Evolutionary conservation across 805 yeast genomes (phyloP).

Genomic region (Cyberlindnera euphorbiae): DNA sequence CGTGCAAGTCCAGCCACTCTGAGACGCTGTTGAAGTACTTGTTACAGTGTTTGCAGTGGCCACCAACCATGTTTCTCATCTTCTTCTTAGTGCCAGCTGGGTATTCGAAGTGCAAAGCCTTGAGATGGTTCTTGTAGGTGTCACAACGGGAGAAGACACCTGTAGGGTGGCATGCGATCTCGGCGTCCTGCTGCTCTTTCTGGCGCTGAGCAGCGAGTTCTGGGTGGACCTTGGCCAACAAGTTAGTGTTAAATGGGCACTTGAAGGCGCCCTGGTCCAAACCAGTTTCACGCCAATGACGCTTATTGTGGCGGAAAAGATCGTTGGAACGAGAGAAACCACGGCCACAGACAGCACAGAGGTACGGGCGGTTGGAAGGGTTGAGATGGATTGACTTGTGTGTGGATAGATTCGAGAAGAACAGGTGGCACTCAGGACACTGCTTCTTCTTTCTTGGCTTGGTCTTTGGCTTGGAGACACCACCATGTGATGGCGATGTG

Average conservation of each 20-base stretch:
- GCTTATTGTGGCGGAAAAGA: constrained; percentile 75
- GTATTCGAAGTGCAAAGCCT: constrained; percentile 84
- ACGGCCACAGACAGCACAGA: constrained; percentile 71
- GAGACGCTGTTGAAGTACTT: constrained; percentile 61
- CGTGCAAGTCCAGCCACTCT: constrained; percentile 73
- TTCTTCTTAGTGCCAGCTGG: constrained; percentile 83
- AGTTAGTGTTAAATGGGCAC: constrained; percentile 62
- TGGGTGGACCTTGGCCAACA: constrained; percentile 4
- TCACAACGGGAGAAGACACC: constrained; percentile 89
- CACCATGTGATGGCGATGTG: neutral
- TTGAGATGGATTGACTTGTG: constrained; percentile 76
- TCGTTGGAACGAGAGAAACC: constrained; percentile 90
- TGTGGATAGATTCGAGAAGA: constrained; percentile 76
- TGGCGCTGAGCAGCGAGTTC: constrained; percentile 1
- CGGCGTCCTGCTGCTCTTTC: neutral
- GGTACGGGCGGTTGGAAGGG: constrained; percentile 69
- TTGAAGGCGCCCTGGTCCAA: constrained; percentile 62
- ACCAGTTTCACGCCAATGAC: constrained; percentile 77
- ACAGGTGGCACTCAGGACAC: constrained; percentile 64
- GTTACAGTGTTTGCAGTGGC: constrained; percentile 77
- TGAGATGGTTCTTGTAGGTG: constrained; percentile 85
- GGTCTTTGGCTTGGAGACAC: constrained; percentile 11
- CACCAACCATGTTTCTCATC: constrained; percentile 62
- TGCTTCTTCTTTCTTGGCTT: constrained; percentile 60
- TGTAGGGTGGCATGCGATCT: constrained; percentile 59